These are phyloP conservation scores for Boechera stricta DNA, from an alignment of 345 rosid genomes.

Conservation along the genomic window DNA sequence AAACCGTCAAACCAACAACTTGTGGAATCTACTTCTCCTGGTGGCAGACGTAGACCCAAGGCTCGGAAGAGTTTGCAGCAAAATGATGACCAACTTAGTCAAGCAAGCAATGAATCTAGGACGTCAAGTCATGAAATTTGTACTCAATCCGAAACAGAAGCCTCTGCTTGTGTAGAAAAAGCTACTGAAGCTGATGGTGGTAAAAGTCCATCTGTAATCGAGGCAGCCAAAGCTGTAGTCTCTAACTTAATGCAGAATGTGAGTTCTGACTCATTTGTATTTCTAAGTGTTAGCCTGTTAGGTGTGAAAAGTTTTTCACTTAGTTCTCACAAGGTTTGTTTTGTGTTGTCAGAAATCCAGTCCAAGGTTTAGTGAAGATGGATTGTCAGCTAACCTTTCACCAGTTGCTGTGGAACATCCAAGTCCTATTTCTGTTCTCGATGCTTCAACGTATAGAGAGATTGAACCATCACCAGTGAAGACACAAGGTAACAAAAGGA, in stretches of 20 bases:
- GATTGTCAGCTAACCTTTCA: constrained; percentile 52
- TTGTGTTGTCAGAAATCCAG: constrained; percentile 54
- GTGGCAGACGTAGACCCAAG: constrained; percentile 60
- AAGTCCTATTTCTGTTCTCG: constrained; percentile 92
- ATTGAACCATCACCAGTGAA: constrained; percentile 69
- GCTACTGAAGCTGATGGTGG: constrained; percentile 45
- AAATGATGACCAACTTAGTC: constrained; percentile 77
- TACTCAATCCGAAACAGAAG: constrained; percentile 59
- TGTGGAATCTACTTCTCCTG: constrained; percentile 62
- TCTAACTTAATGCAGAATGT: constrained; percentile 58
- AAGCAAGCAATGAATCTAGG: constrained; percentile 73
- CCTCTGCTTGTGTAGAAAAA: constrained; percentile 42
- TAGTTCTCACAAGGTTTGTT: constrained; percentile 13
- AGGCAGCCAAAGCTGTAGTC: constrained; percentile 49
- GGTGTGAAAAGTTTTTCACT: constrained; percentile 6
- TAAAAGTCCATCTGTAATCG: constrained; percentile 52
- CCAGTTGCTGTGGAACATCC: constrained; percentile 65
- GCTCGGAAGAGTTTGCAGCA: constrained; percentile 52
- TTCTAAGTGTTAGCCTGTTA: neutral
- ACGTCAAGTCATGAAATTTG: constrained; percentile 63
- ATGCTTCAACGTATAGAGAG: constrained; percentile 59
- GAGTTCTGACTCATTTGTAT: constrained; percentile 41
- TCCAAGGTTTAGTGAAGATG: constrained; percentile 57
- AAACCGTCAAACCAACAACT: constrained; percentile 53
- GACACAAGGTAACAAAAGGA: constrained; percentile 30